Percentiles rank a stretch among this genome's conserved stretches.
Evolutionary conservation across 495 filamentous ascomycete genomes (phyloP).

Genomic region (Apodospora peruviana): DNA sequence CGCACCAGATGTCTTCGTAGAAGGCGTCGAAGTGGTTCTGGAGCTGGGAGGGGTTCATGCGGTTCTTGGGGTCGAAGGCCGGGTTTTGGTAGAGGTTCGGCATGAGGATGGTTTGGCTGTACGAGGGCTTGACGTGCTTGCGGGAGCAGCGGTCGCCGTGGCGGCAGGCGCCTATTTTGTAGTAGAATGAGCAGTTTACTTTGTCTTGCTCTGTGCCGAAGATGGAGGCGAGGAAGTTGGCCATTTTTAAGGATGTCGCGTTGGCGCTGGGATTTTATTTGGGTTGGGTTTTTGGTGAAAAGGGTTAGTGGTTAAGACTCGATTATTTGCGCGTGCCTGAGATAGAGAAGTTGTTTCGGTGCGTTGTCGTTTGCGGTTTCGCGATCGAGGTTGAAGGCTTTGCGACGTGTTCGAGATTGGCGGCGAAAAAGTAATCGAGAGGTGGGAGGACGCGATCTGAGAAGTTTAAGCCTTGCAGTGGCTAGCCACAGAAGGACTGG

Average conservation of each 20-base stretch:
- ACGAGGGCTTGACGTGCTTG: conserved; percentile 98
- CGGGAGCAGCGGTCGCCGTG: conserved; percentile 97
- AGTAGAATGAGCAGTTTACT: conserved; percentile 45
- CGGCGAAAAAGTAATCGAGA: conserved; percentile 2
- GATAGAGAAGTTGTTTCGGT: background rate
- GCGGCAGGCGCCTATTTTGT: conserved; percentile 86
- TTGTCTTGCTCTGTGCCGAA: conserved; percentile 99
- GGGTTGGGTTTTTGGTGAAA: background rate
- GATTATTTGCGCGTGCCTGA: background rate
- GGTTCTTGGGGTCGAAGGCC: conserved; percentile 92
- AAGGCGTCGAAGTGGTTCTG: conserved; percentile 99
- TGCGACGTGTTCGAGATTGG: background rate
- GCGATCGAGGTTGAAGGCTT: background rate
- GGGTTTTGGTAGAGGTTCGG: conserved; percentile 99
- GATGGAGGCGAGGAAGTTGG: conserved; percentile 98
- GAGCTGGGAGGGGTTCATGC: conserved; percentile 89
- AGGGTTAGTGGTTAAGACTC: background rate
- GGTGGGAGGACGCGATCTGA: background rate
- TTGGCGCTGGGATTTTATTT: background rate
- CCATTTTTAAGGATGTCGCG: conserved; percentile 39
- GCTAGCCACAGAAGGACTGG: conserved; percentile 7
- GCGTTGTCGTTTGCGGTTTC: background rate
- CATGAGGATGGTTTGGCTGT: conserved; percentile 94
- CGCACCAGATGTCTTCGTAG: conserved; percentile 99
- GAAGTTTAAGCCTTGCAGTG: background rate